Evolutionary conservation across 2,329 filamentous ascomycete genomes (phyloP), one percentile per base, ranked within the genome.

Genomic region (Elsinoe batatas): DNA sequence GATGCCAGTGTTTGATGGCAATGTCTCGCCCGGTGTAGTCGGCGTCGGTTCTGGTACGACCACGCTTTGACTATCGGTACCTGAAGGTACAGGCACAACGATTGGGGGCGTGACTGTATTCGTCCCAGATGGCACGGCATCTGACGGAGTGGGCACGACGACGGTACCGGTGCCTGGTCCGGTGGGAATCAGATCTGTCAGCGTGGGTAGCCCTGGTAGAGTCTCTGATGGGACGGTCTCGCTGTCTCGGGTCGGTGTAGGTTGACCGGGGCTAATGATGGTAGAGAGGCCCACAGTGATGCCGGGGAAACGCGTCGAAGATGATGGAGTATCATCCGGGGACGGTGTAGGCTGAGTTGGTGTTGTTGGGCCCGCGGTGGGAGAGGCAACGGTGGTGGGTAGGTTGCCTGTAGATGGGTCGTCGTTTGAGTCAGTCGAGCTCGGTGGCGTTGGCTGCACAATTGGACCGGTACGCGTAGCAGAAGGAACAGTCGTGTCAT

Each of bases 241-340:
- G 18, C 18, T 32, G n/a, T 44, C 38, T 15, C 42, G 22, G 10
- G 53, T 35, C 17, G 53, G 4, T 5, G 15, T 44, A 8, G 38
- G 17, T 20, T 20, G 42, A 8, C 40, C 37, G 12, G 18, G 22
- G 17, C 37, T 36, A 40, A 55, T 46, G 42, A 47, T 37, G 15
- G 53, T 46, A 15, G 53, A 33, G 7, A 55, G 42, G 18, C 53
- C 53, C 4, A 55, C 40, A 20, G 53, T 55, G 17, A 55, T 55
- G 22, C 53, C 53, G 10, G 51, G 37, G 37, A 54, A 54, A 12
- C 37, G 42, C 5, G 51, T 54, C n/a, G 51, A 33, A 7, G 37
- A 42, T 11, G 51, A 26, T 12, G 47, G 47, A 8, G 47, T 37
- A 36, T 32, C 32, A 13, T 51, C 47, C 2, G 32, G 7, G 10